These are phyloP conservation scores for Tremella yokohamensis DNA, from an alignment of 768 basidiomycete species.

Conservation along the genomic window DNA sequence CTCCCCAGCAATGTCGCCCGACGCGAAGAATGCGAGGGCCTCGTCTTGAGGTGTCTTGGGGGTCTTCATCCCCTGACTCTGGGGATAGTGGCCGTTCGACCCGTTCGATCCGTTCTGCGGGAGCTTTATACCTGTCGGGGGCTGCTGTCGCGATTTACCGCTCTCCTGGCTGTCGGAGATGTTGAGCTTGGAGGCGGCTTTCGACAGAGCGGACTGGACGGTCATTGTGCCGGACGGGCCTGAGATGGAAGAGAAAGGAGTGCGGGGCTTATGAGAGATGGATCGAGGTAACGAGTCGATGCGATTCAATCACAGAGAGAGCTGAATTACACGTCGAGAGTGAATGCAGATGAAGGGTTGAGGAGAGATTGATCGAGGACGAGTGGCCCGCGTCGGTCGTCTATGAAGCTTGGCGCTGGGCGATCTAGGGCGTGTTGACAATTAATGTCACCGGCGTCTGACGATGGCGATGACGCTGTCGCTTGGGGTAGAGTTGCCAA, in stretches of 20 bases:
- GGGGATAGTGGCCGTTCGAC: background rate
- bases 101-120: background rate
- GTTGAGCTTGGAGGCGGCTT: background rate
- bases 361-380: no score
- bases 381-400: no score
- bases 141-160: background rate
- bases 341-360: no score
- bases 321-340: no score
- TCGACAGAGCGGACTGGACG: constrained; percentile 2
- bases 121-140: background rate
- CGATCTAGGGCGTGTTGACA: no score
- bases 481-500: no score
- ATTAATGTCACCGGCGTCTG: no score
- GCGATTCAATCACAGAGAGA: no score
- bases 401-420: no score
- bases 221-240: constrained; percentile 3
- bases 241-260: constrained; percentile 1
- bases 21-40: constrained; percentile 80
- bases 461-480: no score
- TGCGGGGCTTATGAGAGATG: no score
- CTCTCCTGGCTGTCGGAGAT: background rate
- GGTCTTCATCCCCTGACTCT: constrained; percentile 48
- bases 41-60: constrained; percentile 92
- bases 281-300: no score
- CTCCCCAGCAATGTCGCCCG: constrained; percentile 55